A percentile compares a stretch with the other conserved stretches of the same genome.
Conservation (phyloP, 371 early-diverging fungal species). For the Rhizomucor pusillus region DNA sequence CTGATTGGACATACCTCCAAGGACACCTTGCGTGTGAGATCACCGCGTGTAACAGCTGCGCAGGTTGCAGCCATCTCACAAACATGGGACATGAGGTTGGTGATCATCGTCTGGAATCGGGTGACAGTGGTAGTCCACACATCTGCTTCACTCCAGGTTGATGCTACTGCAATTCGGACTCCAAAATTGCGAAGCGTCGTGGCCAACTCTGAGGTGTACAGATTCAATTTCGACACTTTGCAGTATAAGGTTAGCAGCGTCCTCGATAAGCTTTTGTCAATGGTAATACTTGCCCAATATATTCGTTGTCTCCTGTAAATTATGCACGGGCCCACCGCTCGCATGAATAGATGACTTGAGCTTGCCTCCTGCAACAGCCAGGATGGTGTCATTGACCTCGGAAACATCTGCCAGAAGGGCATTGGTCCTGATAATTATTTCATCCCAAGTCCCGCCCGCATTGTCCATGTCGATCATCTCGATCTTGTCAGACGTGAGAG, state of each 20-base stretch:
- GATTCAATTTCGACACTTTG: not conserved
- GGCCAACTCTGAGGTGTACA: constrained; percentile 1
- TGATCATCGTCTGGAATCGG: not conserved
- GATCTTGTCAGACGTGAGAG: not conserved
- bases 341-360: not conserved
- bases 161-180: too few species aligned
- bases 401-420: not conserved
- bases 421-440: not conserved
- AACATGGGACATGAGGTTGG: constrained; percentile 20
- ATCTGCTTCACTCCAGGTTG: not conserved
- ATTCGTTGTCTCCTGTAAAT: not conserved
- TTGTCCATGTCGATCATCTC: not conserved
- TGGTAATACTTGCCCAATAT: not conserved
- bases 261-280: not conserved
- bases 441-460: not conserved
- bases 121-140: not conserved
- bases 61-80: constrained; percentile 67
- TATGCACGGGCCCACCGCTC: not conserved
- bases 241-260: not conserved
- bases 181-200: not conserved
- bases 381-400: not conserved
- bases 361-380: not conserved
- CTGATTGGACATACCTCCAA: constrained; percentile 11
- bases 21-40: constrained; percentile 62
- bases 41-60: constrained; percentile 66